Evolutionary conservation across 2,329 filamentous ascomycete genomes (phyloP), one percentile per base, ranked within the genome.

Genomic region (Microdochium trichocladiopsis): DNA sequence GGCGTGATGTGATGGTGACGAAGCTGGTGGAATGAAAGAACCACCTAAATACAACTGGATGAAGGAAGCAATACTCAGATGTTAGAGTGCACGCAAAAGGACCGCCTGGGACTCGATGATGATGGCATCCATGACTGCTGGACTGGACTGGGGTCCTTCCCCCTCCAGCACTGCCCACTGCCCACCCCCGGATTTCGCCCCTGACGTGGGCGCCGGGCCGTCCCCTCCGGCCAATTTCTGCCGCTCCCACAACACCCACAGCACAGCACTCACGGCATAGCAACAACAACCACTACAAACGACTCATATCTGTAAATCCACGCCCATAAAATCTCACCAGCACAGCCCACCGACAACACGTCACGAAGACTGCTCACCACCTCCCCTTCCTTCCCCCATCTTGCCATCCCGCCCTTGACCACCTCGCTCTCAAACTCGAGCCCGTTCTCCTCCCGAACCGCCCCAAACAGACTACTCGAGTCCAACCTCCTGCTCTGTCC

Each of bases 391-490:
- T 41, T 41, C 18, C 41, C 6, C 6, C 41, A 18, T 21, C 41
- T 23, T 45, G 18, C 23, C 31, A 36, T 70, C 67, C 16, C 68
- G 54, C 5, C 50, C 54, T 62, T 67, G 1, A 70, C 61, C 10
- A 64, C 25, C 3, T 71, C 67, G 2, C 63, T 75, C 58, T 75
- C 69, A 60, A 78, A 79, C 0, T 64, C 58, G 16, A 78, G 52
- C 0, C 72, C 74, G 2, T 73, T 69, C 51, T 72, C 64, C 50
- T 57, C 56, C 47, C 76, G 66, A 23, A 79, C 58, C 23, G 74
- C 61, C 1, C 77, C 77, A 62, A 74, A 80, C 59, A 79, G 68
- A n/a, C 71, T 70, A 10, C 72, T 76, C 10, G 75, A 78, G 61
- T 80, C 77, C 24, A 79, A 58, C 2, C 60, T 57, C 43, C 74